Evolutionary conservation across 208 protist species (phyloP).

Genomic region (Leishmania major): DNA sequence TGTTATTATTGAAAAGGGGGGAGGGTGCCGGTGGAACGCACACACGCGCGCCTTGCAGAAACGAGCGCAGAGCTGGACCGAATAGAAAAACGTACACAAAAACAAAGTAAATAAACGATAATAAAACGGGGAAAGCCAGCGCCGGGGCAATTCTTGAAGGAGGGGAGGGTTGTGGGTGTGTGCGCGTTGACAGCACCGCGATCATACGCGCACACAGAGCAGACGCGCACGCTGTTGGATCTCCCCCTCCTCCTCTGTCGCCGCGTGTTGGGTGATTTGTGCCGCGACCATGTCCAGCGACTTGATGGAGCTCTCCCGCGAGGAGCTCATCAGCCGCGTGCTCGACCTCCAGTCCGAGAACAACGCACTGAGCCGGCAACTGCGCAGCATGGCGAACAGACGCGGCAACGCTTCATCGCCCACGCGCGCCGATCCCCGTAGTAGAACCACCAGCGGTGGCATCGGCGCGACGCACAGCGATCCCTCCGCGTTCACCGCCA

Average conservation of each 20-base stretch:
- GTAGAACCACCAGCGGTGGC: slow-evolving; percentile 6
- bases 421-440: neutral
- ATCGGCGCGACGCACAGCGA: slow-evolving; percentile 16
- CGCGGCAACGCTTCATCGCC: slow-evolving; percentile 13
- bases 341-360: slow-evolving; percentile 72
- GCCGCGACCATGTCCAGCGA: slow-evolving; percentile 22
- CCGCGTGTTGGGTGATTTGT: neutral
- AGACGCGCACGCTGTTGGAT: neutral
- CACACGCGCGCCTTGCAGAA: no score
- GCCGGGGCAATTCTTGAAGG: slow-evolving; percentile 5
- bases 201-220: neutral
- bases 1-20: no score
- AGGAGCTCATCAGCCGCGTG: slow-evolving; percentile 65
- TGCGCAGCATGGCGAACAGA: slow-evolving; percentile 36
- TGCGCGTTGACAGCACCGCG: neutral
- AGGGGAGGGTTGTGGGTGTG: neutral
- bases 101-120: no score
- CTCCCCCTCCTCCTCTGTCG: neutral
- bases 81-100: no score
- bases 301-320: slow-evolving; percentile 37
- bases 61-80: no score
- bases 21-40: no score
- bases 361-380: slow-evolving; percentile 53
- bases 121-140: neutral
- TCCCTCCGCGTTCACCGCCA: slow-evolving; percentile 14